phyloP scores from a whole-genome alignment of 1,139 yeast genomes.

The Schwanniomyces etchellsii region DNA sequence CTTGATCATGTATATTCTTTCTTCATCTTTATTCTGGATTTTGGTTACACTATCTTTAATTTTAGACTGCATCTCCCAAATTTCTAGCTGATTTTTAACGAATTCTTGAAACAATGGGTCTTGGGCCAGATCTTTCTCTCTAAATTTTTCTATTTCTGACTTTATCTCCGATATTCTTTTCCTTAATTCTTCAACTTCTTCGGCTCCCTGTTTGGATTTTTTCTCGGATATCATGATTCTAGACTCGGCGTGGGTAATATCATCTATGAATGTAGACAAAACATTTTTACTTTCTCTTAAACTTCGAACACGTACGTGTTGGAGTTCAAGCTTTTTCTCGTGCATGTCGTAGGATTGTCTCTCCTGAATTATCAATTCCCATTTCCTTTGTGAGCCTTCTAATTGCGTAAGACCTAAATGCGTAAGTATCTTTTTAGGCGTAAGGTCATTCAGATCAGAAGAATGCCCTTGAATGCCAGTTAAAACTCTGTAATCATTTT shows the following conservation, averaged over 20 bases:
- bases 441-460: slow-evolving; percentile 12
- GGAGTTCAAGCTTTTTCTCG: slow-evolving; percentile 10
- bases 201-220: slow-evolving; percentile 29
- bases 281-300: slow-evolving; percentile 23
- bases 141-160: slow-evolving; percentile 14
- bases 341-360: slow-evolving; percentile 13
- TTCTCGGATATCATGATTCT: slow-evolving; percentile 38
- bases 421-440: slow-evolving; percentile 22
- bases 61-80: slow-evolving; percentile 37
- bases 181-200: slow-evolving; percentile 23
- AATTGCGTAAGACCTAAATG: slow-evolving; percentile 34
- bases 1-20: slow-evolving; percentile 57
- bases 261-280: slow-evolving; percentile 24
- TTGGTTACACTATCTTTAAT: slow-evolving; percentile 30
- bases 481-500: slow-evolving; percentile 48
- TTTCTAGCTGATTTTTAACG: slow-evolving; percentile 25
- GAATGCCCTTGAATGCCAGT: slow-evolving; percentile 42
- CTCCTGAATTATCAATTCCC: slow-evolving; percentile 23
- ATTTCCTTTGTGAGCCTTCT: slow-evolving; percentile 24
- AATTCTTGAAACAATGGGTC: slow-evolving; percentile 13
- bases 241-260: slow-evolving; percentile 33
- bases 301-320: slow-evolving; percentile 18
- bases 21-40: slow-evolving; percentile 38
- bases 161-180: slow-evolving; percentile 16
- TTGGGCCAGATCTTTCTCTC: slow-evolving; percentile 12